phyloP scores from a whole-genome alignment of 202 grass and related monocot genomes.

The Setaria viridis region DNA sequence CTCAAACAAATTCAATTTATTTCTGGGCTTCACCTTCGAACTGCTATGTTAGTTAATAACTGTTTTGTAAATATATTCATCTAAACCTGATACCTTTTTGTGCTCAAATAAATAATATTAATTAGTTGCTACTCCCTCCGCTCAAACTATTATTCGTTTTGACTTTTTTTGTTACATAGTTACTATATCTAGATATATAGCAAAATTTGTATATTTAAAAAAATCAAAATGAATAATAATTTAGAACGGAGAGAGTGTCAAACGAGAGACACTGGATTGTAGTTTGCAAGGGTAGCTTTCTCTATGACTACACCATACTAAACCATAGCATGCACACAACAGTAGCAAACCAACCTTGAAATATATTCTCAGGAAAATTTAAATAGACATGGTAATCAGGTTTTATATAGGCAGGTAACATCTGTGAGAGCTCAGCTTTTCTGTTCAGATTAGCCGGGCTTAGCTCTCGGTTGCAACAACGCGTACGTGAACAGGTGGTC shows the following conservation, averaged over 20 bases:
- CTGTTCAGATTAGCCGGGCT: neutral
- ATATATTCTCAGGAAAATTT: neutral
- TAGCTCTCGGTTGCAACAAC: neutral
- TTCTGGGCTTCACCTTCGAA: too few relatives aligned
- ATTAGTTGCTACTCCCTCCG: too few relatives aligned
- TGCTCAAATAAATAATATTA: too few relatives aligned
- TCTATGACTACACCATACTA: too few relatives aligned
- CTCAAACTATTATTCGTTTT: too few relatives aligned
- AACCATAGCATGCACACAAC: neutral
- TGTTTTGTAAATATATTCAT: too few relatives aligned
- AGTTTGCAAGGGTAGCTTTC: neutral
- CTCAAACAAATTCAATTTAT: neutral
- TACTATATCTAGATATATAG: too few relatives aligned
- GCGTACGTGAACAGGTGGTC: neutral
- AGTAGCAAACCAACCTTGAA: neutral
- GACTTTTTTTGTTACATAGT: too few relatives aligned
- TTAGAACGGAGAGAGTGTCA: neutral
- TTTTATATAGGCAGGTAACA: neutral
- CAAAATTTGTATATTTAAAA: too few relatives aligned
- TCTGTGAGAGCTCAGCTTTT: slow-evolving; percentile 19
- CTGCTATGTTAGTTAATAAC: too few relatives aligned
- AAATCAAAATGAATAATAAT: too few relatives aligned
- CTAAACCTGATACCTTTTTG: too few relatives aligned
- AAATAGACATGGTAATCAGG: neutral
- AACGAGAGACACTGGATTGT: neutral